phyloP scores from a whole-genome alignment of 192 early-diverging fungal species.

The Podila epigama region DNA sequence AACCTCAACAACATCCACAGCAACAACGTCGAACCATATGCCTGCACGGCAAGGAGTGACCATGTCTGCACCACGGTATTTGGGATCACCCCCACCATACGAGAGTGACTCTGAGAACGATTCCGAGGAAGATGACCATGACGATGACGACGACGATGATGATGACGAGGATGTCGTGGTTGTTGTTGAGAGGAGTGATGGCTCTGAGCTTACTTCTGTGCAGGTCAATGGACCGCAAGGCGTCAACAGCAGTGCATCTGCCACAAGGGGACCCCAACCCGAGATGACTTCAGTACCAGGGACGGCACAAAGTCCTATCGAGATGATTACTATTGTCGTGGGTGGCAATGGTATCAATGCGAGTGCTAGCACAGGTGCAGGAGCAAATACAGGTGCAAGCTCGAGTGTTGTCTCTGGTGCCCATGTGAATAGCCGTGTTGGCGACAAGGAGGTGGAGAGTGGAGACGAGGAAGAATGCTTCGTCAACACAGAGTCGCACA shows the following conservation, averaged over 20 bases:
- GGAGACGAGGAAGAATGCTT: too few species aligned
- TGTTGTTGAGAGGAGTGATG: too few species aligned
- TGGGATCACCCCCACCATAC: conserved; percentile 28
- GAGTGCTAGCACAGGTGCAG: too few species aligned
- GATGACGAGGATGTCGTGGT: conserved; percentile 17
- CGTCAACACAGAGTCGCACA: neutral
- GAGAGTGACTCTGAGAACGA: conserved; percentile 33
- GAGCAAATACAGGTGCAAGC: too few species aligned
- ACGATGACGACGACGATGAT: conserved; percentile 16
- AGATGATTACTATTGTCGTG: conserved; percentile 1
- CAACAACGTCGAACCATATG: neutral
- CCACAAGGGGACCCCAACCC: neutral
- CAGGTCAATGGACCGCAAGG: too few species aligned
- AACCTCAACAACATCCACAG: neutral
- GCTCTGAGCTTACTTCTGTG: neutral
- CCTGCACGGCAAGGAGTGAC: neutral
- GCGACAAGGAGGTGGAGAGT: neutral
- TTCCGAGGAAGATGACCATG: neutral
- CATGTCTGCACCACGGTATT: neutral
- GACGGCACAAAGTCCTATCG: neutral
- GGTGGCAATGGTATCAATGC: too few species aligned
- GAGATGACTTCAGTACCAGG: neutral
- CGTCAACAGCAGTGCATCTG: neutral
- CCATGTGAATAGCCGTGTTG: neutral
- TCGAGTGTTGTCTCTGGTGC: too few species aligned